Percentiles rank a stretch among this genome's conserved stretches.
These are phyloP conservation scores for Polygonum maritimum DNA, from an alignment of 148 eudicot genomes.

Conservation along the genomic window DNA sequence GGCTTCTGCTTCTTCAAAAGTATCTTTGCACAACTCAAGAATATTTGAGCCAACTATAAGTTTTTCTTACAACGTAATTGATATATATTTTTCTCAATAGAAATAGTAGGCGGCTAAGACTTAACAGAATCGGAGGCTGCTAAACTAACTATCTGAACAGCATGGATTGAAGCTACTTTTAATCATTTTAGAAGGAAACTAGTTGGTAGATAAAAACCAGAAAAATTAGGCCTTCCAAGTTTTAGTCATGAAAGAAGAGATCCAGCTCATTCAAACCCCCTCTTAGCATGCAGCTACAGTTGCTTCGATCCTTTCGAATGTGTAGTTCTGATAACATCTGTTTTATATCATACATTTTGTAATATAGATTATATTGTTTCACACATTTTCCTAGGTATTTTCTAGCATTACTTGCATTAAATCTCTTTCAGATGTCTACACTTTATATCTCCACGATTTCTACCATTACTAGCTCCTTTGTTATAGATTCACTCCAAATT, in stretches of 20 bases:
- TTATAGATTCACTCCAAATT: too few species aligned
- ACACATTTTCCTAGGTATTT: too few species aligned
- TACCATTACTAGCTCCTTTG: too few species aligned
- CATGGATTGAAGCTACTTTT: background rate
- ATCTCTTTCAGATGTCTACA: too few species aligned
- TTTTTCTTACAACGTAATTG: background rate
- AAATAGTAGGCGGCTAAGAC: background rate
- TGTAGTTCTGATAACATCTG: too few species aligned
- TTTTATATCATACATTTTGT: too few species aligned
- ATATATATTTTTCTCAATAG: background rate
- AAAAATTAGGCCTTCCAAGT: background rate
- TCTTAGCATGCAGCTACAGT: background rate
- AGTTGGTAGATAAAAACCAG: background rate
- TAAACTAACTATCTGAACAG: background rate
- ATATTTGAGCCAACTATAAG: background rate
- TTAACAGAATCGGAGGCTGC: background rate
- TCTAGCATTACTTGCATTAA: too few species aligned
- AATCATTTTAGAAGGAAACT: background rate
- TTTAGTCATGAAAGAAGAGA: background rate
- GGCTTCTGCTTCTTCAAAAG: background rate
- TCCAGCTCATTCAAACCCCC: background rate
- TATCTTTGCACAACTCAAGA: background rate
- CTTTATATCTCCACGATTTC: too few species aligned
- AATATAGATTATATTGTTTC: too few species aligned
- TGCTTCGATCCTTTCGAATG: background rate